Percentiles rank a stretch among this genome's conserved stretches.
phyloP scores from a whole-genome alignment of 208 protist species.

The Acanthamoeba rhysodes region DNA sequence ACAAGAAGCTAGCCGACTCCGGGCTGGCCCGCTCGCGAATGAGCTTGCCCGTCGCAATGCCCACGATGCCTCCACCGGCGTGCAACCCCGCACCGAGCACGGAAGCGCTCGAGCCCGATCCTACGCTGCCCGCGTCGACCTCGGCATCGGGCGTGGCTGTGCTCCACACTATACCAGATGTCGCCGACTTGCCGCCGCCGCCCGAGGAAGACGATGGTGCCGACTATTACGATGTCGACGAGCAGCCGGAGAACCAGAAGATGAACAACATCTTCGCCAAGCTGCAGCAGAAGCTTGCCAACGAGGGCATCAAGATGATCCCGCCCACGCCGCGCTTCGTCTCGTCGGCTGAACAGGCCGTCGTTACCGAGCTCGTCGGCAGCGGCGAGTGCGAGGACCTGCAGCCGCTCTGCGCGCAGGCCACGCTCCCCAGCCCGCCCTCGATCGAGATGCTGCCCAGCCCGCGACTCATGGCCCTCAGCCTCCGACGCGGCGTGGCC shows the following conservation, averaged over 20 bases:
- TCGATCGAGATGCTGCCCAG: not conserved
- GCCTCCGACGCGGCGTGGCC: not conserved
- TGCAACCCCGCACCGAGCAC: not conserved
- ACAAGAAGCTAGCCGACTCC: not conserved
- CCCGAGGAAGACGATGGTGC: not conserved
- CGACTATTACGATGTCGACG: not conserved
- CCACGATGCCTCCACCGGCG: not conserved
- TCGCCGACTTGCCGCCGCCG: not conserved
- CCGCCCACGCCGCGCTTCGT: not conserved
- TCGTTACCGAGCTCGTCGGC: not conserved
- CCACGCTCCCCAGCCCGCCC: not conserved
- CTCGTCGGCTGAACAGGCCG: not conserved
- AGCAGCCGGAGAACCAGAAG: not conserved
- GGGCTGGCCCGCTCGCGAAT: not conserved
- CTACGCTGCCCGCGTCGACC: not conserved
- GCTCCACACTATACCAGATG: not conserved
- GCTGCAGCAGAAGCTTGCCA: constrained; percentile 15
- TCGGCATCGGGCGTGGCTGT: not conserved
- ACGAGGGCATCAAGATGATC: constrained; percentile 9
- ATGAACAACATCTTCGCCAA: constrained; percentile 21
- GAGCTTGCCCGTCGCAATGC: constrained; percentile 9
- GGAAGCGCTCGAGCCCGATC: not conserved
- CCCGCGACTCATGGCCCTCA: not conserved
- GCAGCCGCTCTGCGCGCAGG: constrained; percentile 8
- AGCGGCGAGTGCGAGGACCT: not conserved